These are phyloP conservation scores for Bidens hawaiensis DNA, from an alignment of 140 eudicot genomes.

Conservation along the genomic window DNA sequence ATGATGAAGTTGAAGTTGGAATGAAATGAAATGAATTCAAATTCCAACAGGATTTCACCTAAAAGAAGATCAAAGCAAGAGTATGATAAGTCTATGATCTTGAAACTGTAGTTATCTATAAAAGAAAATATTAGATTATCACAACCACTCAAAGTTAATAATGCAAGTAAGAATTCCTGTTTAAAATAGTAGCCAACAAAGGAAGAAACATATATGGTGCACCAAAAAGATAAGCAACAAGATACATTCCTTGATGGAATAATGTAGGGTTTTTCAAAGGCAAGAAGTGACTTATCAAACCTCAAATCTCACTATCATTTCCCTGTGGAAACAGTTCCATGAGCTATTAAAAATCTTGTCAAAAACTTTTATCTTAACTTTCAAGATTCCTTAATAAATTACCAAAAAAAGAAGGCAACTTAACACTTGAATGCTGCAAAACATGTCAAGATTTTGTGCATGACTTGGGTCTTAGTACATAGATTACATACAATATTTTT, in stretches of 20 bases:
- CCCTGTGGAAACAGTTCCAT: conserved; percentile 32
- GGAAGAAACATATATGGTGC: conserved; percentile 27
- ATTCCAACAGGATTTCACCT: too few relatives aligned
- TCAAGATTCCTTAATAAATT: background rate
- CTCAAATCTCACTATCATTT: conserved; percentile 32
- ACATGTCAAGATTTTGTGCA: background rate
- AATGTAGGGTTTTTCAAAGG: conserved; percentile 27
- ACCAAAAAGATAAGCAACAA: conserved; percentile 23
- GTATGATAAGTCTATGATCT: conserved; percentile 11
- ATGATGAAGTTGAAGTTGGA: conserved; percentile 29
- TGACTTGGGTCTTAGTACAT: background rate
- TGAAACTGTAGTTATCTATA: background rate
- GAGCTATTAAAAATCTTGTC: conserved; percentile 11
- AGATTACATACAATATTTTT: background rate
- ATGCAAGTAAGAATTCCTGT: conserved; percentile 2
- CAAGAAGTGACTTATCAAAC: conserved; percentile 42
- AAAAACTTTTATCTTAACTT: conserved; percentile 3
- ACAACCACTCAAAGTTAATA: conserved; percentile 15
- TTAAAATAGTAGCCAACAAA: conserved; percentile 26
- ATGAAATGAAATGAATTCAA: background rate
- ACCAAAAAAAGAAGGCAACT: background rate
- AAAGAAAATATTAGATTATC: conserved; percentile 7
- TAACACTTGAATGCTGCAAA: too few relatives aligned
- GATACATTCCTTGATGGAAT: conserved; percentile 23
- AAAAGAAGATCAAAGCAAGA: conserved; percentile 7